phyloP scores from a whole-genome alignment of 2,329 filamentous ascomycete genomes.

The Erysiphe neolycopersici region DNA sequence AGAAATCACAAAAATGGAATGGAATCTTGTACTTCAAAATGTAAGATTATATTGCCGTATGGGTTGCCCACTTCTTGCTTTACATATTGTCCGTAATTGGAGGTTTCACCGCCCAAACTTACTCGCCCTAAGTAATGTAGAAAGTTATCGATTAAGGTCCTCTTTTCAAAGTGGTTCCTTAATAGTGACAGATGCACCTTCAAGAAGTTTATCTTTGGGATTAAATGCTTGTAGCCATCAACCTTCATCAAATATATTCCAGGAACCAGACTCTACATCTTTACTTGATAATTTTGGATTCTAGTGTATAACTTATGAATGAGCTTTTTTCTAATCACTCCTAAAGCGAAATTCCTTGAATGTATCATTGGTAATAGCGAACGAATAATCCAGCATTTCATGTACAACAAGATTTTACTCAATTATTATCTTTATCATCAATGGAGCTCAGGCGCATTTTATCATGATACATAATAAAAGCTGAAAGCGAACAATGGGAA shows the following conservation, averaged over 20 bases:
- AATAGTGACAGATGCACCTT: conserved; percentile 49
- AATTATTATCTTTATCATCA: too few species aligned
- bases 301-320: conserved; percentile 16
- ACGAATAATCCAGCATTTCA: too few species aligned
- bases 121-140: conserved; percentile 15
- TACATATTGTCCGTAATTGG: conserved; percentile 67
- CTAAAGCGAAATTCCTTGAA: too few species aligned
- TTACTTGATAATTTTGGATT: conserved; percentile 87
- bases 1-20: conserved; percentile 56
- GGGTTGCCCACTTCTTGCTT: conserved; percentile 74
- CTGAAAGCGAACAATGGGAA: too few species aligned
- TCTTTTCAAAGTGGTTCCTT: conserved; percentile 42
- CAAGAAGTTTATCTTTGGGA: conserved; percentile 17
- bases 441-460: too few species aligned
- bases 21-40: conserved; percentile 71
- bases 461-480: too few species aligned
- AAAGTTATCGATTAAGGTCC: conserved; percentile 14
- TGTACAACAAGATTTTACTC: too few species aligned
- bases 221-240: conserved; percentile 21
- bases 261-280: conserved; percentile 77
- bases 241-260: conserved; percentile 48
- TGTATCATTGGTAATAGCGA: too few species aligned
- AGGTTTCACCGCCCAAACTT: conserved; percentile 36
- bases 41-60: conserved; percentile 65
- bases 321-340: too few species aligned